A percentile compares a stretch with the other conserved stretches of the same genome.
Conservation (phyloP, 2,329 filamentous ascomycete species). For the Coleophoma eucalyptorum region DNA sequence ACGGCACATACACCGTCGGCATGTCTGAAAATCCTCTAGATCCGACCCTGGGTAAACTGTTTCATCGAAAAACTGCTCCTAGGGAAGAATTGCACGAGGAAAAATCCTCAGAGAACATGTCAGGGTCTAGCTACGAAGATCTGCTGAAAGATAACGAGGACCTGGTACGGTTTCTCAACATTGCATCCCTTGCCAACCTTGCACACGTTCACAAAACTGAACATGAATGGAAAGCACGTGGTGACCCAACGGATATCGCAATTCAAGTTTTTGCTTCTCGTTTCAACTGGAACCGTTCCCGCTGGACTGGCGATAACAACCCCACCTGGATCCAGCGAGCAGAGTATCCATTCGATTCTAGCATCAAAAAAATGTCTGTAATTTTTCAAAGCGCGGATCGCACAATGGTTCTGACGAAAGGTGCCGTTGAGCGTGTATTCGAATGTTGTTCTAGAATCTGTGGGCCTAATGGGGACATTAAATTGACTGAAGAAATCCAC, state of each 20-base stretch:
- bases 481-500: slow-evolving; percentile 49
- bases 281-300: slow-evolving; percentile 58
- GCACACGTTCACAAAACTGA: slow-evolving; percentile 53
- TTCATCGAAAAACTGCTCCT: slow-evolving; percentile 28
- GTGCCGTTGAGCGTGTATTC: slow-evolving; percentile 67
- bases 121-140: slow-evolving; percentile 16
- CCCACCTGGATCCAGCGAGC: slow-evolving; percentile 54
- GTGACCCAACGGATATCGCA: slow-evolving; percentile 69
- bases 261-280: slow-evolving; percentile 71
- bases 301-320: slow-evolving; percentile 44
- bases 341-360: slow-evolving; percentile 72
- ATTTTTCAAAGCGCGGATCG: slow-evolving; percentile 48
- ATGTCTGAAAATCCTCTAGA: slow-evolving; percentile 46
- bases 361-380: slow-evolving; percentile 74
- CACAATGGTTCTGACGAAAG: slow-evolving; percentile 55
- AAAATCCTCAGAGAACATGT: slow-evolving; percentile 14
- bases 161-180: slow-evolving; percentile 54
- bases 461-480: slow-evolving; percentile 34
- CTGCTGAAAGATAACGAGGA: slow-evolving; percentile 41
- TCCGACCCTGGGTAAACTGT: slow-evolving; percentile 41
- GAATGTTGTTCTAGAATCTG: slow-evolving; percentile 54
- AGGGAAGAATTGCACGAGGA: slow-evolving; percentile 17
- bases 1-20: slow-evolving; percentile 48
- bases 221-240: slow-evolving; percentile 57
- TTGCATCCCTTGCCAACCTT: slow-evolving; percentile 63